Conservation (phyloP, 1,284 basidiomycete species). For the Ceratobasidium papillatum region DNA sequence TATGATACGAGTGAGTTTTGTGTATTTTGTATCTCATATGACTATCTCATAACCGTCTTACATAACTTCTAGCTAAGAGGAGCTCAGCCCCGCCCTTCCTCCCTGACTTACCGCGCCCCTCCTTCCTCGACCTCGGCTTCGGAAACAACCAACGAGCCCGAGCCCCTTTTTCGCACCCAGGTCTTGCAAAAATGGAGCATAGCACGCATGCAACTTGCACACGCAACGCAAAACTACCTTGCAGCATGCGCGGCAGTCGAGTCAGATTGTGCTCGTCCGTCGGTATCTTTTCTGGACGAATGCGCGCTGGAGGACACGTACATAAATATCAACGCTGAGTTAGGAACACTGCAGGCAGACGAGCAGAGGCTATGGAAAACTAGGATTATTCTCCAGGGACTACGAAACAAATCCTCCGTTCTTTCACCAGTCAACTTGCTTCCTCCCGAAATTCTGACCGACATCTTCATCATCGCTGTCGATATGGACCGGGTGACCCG, state of each 20-base stretch:
- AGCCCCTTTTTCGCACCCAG: neutral
- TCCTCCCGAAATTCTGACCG: slow-evolving; percentile 22
- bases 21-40: neutral
- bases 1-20: neutral
- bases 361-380: slow-evolving; percentile 27
- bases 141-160: slow-evolving; percentile 1
- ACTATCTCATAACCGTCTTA: neutral
- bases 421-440: slow-evolving; percentile 23
- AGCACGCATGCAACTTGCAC: slow-evolving; percentile 14
- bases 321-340: slow-evolving; percentile 13
- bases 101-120: neutral
- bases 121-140: neutral
- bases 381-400: slow-evolving; percentile 8
- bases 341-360: neutral
- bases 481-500: slow-evolving; percentile 9
- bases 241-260: slow-evolving; percentile 20
- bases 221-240: slow-evolving; percentile 6
- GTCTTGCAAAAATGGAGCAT: slow-evolving; percentile 17
- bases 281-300: slow-evolving; percentile 17
- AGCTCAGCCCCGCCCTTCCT: neutral
- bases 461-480: slow-evolving; percentile 25
- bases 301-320: slow-evolving; percentile 22
- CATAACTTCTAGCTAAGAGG: neutral
- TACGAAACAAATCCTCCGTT: slow-evolving; percentile 18
- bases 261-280: slow-evolving; percentile 17